Conservation (phyloP, 176 grass and related monocot genomes). For the Phoenix roebelenii region DNA sequence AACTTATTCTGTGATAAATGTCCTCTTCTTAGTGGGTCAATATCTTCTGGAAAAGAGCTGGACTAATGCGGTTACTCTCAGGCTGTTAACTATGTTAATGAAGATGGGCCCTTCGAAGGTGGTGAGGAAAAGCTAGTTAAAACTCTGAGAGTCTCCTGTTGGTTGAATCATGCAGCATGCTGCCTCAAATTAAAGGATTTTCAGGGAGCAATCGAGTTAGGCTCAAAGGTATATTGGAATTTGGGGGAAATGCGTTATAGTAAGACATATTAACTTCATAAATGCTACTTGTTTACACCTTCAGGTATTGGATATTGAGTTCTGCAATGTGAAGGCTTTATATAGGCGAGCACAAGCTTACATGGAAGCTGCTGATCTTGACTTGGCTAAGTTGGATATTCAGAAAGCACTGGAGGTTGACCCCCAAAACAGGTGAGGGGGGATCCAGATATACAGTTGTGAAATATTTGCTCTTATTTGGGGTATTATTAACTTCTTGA, state of each 20-base stretch:
- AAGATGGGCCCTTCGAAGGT: conserved; percentile 17
- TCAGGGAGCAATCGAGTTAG: conserved; percentile 23
- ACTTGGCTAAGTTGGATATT: conserved; percentile 31
- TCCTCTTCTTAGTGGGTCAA: not conserved
- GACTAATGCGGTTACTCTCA: conserved; percentile 19
- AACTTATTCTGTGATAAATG: not conserved
- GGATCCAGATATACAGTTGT: too few species aligned
- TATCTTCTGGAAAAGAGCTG: not conserved
- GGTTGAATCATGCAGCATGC: conserved; percentile 40
- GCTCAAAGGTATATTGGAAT: conserved; percentile 19
- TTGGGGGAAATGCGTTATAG: too few species aligned
- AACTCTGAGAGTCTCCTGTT: conserved; percentile 26
- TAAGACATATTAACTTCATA: too few species aligned
- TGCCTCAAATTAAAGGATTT: conserved; percentile 34
- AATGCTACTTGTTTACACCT: not conserved
- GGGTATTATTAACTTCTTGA: not conserved
- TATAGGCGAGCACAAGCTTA: conserved; percentile 36
- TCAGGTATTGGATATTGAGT: conserved; percentile 31
- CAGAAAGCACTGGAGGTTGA: conserved; percentile 26
- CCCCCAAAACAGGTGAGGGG: conserved; percentile 26
- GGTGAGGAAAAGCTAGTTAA: conserved; percentile 21
- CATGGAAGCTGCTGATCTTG: conserved; percentile 25
- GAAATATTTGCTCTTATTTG: too few species aligned
- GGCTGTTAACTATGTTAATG: conserved; percentile 28
- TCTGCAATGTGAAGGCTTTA: conserved; percentile 33